Evolutionary conservation across 106 monocot genomes (phyloP), one percentile per base, ranked within the genome.

Genomic region (Apostasia ramifera): DNA sequence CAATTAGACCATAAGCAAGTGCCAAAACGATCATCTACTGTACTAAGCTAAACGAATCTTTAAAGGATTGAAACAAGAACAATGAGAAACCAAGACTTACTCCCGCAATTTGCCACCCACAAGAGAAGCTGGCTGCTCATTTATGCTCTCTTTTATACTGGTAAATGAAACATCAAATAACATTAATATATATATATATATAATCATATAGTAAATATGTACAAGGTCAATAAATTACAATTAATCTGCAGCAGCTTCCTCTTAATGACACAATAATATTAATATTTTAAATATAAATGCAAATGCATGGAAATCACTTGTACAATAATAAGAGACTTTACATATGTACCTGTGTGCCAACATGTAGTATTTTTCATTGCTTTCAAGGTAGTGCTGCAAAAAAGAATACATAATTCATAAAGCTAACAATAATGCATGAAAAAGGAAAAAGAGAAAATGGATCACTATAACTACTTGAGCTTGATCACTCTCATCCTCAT

Each of bases 311-410:
- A 26, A 26, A 26, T 26, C 26, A 26, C 26, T 26, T 26, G 26
- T 26, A 26, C 26, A 26, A 26, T 26, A 26, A 26, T 26, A 26
- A 26, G 26, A 26, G 26, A 26, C 26, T 26, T 26, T 26, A 26
- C 26, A 26, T 5, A 50, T 8, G 1, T 90, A 98, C 97, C 92
- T 98, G 75, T 98, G 97, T 8, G 97, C 97, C 84, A 98, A 77
- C 70, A 83, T 67, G 64, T 98, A 98, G 70, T 98, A 98, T 44
- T 98, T 98, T 64, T 98, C 92, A 70, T 98, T 98, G 83, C 98
- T 98, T 72, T 93, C 98, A 47, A 98, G 74, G 71, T 98, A 98
- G 75, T 98, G 92, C 98, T 98, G 83, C 78, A 92, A 57, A 47
- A 74, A 15, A 61, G 48, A 81, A 37, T 54, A 43, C 8, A 44